These are phyloP conservation scores for Penstemon newberryi DNA, from an alignment of 257 asterid species.

Conservation along the genomic window DNA sequence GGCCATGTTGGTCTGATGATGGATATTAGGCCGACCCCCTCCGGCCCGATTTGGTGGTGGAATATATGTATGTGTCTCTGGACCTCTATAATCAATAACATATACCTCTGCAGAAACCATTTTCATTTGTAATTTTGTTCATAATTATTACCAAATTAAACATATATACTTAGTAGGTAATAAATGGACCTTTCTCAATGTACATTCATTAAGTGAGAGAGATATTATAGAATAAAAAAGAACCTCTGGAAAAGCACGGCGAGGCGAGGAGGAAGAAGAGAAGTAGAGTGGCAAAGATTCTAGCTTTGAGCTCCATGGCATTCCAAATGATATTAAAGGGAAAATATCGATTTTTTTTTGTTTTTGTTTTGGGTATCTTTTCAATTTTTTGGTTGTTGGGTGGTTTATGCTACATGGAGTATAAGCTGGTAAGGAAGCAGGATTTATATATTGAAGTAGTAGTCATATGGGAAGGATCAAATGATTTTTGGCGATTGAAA, in stretches of 20 bases:
- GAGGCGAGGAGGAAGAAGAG: slow-evolving; percentile 35
- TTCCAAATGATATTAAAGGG: background rate
- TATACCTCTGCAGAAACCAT: slow-evolving; percentile 37
- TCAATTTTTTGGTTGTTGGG: background rate
- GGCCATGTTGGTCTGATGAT: slow-evolving; percentile 32
- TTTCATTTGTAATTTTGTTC: too few species aligned
- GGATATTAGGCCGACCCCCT: slow-evolving; percentile 29
- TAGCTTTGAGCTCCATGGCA: slow-evolving; percentile 37
- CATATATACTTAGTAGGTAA: too few species aligned
- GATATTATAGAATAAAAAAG: background rate
- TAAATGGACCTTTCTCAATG: too few species aligned
- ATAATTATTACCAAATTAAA: background rate
- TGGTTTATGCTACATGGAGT: slow-evolving; percentile 6
- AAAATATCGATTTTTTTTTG: background rate
- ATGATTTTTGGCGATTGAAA: slow-evolving; percentile 38
- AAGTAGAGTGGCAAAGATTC: slow-evolving; percentile 17
- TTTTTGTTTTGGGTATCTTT: background rate
- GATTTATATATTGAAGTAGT: slow-evolving; percentile 2
- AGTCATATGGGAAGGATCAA: slow-evolving; percentile 25
- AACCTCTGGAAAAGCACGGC: slow-evolving; percentile 42
- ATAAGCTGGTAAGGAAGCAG: background rate
- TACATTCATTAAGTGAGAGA: background rate
- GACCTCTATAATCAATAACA: slow-evolving; percentile 55
- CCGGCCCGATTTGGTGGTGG: slow-evolving; percentile 52
- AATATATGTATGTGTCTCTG: slow-evolving; percentile 49